phyloP scores from a whole-genome alignment of 2,329 filamentous ascomycete genomes.

The Orbilia brochopaga region DNA sequence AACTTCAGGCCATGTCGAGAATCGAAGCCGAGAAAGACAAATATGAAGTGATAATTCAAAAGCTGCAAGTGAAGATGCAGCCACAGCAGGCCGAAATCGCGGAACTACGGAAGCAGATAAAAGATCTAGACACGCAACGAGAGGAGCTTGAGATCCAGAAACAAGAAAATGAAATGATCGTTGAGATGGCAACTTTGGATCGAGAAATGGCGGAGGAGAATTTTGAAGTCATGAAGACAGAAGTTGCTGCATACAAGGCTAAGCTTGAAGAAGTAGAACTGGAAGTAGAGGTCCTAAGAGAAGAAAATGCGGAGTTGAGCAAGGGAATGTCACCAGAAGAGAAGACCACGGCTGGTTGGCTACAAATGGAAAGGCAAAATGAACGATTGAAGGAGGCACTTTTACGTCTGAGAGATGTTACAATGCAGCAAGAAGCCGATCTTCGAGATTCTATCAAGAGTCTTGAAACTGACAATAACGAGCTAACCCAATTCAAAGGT shows the following conservation, averaged over 20 bases:
- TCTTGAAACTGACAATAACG: constrained; percentile 74
- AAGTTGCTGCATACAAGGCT: constrained; percentile 76
- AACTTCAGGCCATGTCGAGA: constrained; percentile 77
- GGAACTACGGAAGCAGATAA: constrained; percentile 76
- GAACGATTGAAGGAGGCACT: constrained; percentile 85
- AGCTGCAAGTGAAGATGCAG: constrained; percentile 72
- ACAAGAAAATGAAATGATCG: constrained; percentile 80
- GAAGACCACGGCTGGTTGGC: constrained; percentile 81
- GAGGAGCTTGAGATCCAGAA: constrained; percentile 74
- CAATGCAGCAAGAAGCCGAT: constrained; percentile 81
- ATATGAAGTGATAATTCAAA: constrained; percentile 84
- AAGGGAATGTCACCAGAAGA: constrained; percentile 89
- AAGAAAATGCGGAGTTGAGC: constrained; percentile 83
- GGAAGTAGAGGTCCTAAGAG: constrained; percentile 82
- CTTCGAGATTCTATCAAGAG: constrained; percentile 75
- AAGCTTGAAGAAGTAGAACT: constrained; percentile 83
- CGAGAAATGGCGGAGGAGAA: constrained; percentile 96
- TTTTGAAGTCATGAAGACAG: constrained; percentile 78
- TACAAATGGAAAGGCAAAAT: constrained; percentile 89
- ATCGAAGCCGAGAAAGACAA: constrained; percentile 77
- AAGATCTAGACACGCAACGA: constrained; percentile 73
- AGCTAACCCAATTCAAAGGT: constrained; percentile 68
- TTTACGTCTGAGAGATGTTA: constrained; percentile 81
- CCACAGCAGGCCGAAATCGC: constrained; percentile 79
- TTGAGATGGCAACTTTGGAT: constrained; percentile 88